Percentiles rank a stretch among this genome's conserved stretches.
phyloP scores from a whole-genome alignment of 257 asterid genomes.

The Nicotiana tomentosiformis region DNA sequence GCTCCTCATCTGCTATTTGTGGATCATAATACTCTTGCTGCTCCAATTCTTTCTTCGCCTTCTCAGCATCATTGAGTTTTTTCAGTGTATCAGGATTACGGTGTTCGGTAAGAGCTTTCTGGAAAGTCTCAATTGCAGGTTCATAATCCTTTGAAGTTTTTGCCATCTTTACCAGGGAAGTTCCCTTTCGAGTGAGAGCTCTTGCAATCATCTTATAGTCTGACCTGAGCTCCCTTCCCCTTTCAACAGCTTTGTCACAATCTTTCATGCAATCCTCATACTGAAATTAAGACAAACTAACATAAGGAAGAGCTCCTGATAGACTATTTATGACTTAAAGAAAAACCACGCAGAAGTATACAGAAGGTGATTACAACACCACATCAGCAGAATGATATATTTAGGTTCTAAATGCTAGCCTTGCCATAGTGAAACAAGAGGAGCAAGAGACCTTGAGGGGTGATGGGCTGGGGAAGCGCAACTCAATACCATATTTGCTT shows the following conservation, averaged over 20 bases:
- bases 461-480: neutral
- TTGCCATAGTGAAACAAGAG: neutral
- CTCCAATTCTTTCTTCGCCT: slow-evolving; percentile 84
- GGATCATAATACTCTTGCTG: slow-evolving; percentile 84
- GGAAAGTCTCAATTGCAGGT: slow-evolving; percentile 77
- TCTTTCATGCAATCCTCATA: slow-evolving; percentile 77
- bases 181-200: slow-evolving; percentile 88
- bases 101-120: slow-evolving; percentile 87
- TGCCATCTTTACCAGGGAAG: slow-evolving; percentile 74
- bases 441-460: neutral
- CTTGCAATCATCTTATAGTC: slow-evolving; percentile 86
- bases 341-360: neutral
- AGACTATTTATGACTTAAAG: neutral
- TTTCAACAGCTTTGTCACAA: slow-evolving; percentile 88
- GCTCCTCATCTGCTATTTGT: slow-evolving; percentile 83
- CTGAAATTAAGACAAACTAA: slow-evolving; percentile 25
- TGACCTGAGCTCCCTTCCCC: slow-evolving; percentile 80
- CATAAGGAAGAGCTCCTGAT: neutral
- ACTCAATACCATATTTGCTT: too few species aligned
- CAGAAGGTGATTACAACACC: neutral
- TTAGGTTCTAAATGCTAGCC: neutral
- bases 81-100: slow-evolving; percentile 92
- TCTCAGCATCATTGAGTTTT: slow-evolving; percentile 86
- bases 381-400: neutral
- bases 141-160: slow-evolving; percentile 71